These are phyloP conservation scores for Coffea humblotiana DNA, from an alignment of 305 asterid species.

Conservation along the genomic window DNA sequence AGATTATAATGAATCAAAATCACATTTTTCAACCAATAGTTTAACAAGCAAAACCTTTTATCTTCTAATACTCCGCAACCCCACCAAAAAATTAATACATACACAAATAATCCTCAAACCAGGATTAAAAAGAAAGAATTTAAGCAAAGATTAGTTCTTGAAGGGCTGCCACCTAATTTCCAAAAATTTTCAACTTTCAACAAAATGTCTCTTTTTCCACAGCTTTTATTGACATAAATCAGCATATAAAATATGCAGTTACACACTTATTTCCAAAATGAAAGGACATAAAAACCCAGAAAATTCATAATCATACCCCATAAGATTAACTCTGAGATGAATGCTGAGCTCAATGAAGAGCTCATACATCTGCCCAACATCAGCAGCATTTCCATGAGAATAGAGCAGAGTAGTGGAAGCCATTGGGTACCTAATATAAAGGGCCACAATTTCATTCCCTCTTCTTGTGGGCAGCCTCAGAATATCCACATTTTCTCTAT, in stretches of 20 bases:
- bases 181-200: not conserved
- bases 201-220: not conserved
- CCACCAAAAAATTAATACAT: not conserved
- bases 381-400: constrained; percentile 97
- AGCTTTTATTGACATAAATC: constrained; percentile 54
- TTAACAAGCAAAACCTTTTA: not conserved
- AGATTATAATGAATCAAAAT: not conserved
- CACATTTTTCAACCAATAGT: constrained; percentile 3
- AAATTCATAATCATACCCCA: constrained; percentile 67
- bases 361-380: constrained; percentile 97
- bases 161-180: no score
- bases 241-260: constrained; percentile 46
- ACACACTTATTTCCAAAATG: constrained; percentile 78
- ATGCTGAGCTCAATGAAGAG: constrained; percentile 85
- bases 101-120: not conserved
- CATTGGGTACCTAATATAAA: constrained; percentile 86
- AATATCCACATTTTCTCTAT: constrained; percentile 90
- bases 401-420: constrained; percentile 77
- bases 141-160: no score
- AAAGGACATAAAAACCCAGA: not conserved
- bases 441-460: constrained; percentile 81
- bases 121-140: not conserved
- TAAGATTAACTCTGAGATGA: constrained; percentile 83
- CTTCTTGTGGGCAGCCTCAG: constrained; percentile 74
- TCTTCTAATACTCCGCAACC: not conserved